Percentiles rank a stretch among this genome's conserved stretches.
phyloP scores from a whole-genome alignment of 108 stramenopile species.

The Poteriospumella lacustris region DNA sequence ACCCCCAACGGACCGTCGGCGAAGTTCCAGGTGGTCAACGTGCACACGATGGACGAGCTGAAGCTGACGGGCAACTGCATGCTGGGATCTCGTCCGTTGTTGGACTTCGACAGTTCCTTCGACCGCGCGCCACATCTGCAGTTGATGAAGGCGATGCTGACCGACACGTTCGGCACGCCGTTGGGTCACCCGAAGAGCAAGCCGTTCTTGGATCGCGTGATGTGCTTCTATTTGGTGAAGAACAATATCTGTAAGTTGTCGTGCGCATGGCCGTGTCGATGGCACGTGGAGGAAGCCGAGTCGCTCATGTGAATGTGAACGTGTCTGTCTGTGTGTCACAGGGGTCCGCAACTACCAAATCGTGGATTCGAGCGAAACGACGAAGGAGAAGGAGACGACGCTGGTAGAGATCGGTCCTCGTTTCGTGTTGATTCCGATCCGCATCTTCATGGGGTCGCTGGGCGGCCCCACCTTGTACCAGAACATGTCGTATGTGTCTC shows the following conservation, averaged over 20 bases:
- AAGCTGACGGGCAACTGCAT: constrained; percentile 90
- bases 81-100: constrained; percentile 79
- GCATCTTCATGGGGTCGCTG: constrained; percentile 91
- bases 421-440: constrained; percentile 92
- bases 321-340: too few species aligned
- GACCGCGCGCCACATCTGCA: constrained; percentile 57
- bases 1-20: constrained; percentile 76
- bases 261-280: too few species aligned
- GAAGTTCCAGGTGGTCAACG: constrained; percentile 90
- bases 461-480: constrained; percentile 88
- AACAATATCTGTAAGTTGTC: constrained; percentile 27
- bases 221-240: constrained; percentile 39
- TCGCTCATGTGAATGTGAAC: too few species aligned
- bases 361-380: constrained; percentile 63
- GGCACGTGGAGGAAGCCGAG: too few species aligned
- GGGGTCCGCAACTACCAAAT: constrained; percentile 98
- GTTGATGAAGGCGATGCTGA: constrained; percentile 82
- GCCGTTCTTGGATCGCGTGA: constrained; percentile 94
- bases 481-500: constrained; percentile 80
- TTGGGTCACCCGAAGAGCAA: constrained; percentile 96
- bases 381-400: constrained; percentile 70
- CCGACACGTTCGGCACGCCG: constrained; percentile 89
- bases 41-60: constrained; percentile 99
- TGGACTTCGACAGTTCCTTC: constrained; percentile 86
- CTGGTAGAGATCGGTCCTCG: constrained; percentile 98